Percentiles rank a stretch among this genome's conserved stretches.
Evolutionary conservation across 768 basidiomycete species (phyloP).

Genomic region (Auricularia sp.): DNA sequence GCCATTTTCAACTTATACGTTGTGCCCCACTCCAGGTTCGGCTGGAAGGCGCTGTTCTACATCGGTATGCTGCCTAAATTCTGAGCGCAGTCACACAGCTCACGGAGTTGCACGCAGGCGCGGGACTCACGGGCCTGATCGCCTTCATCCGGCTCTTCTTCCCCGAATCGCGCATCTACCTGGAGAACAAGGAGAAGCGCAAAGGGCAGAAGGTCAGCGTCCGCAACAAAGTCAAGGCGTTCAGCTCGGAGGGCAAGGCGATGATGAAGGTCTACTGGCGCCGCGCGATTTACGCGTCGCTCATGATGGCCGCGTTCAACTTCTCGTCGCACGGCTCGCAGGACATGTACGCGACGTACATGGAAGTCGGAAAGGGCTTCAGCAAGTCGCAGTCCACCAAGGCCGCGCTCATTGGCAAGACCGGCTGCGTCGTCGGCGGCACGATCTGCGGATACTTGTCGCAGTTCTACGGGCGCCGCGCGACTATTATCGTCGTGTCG

Average conservation of each 20-base stretch:
- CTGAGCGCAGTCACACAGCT: background rate
- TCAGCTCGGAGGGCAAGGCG: background rate
- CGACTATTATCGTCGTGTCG: slow-evolving; percentile 11
- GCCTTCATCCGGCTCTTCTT: background rate
- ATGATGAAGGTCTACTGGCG: slow-evolving; percentile 1
- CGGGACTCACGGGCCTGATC: background rate
- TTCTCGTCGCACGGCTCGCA: slow-evolving; percentile 23
- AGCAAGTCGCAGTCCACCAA: slow-evolving; percentile 17
- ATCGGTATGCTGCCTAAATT: background rate
- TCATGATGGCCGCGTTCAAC: slow-evolving; percentile 19
- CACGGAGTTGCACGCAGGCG: background rate
- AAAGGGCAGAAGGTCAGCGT: background rate
- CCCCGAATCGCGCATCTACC: slow-evolving; percentile 2
- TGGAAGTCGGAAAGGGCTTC: slow-evolving; percentile 18
- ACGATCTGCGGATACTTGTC: slow-evolving; percentile 23
- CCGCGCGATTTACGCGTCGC: background rate
- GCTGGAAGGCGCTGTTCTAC: slow-evolving; percentile 1
- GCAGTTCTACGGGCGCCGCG: slow-evolving; percentile 22
- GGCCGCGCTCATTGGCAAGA: slow-evolving; percentile 26
- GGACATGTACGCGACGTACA: slow-evolving; percentile 22
- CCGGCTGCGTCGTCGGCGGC: slow-evolving; percentile 21
- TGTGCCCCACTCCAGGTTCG: background rate
- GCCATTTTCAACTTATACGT: background rate
- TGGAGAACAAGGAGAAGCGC: slow-evolving; percentile 1
- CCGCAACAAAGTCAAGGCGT: background rate